phyloP scores from a whole-genome alignment of 2,329 filamentous ascomycete genomes.

The Fusarium dlaminii region DNA sequence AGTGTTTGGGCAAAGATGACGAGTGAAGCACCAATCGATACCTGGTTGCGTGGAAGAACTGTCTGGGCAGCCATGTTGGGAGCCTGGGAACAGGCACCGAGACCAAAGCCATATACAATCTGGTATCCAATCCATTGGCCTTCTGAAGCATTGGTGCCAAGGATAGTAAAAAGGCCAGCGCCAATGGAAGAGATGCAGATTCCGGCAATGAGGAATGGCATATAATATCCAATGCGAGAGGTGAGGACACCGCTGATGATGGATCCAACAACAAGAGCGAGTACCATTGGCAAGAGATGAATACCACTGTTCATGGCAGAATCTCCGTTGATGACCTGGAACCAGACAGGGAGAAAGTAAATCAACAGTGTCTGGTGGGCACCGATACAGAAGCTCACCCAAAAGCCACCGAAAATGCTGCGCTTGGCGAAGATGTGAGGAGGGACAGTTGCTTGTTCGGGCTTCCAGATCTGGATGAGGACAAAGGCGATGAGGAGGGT shows the following conservation, averaged over 20 bases:
- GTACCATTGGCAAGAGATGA: conserved; percentile 42
- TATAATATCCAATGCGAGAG: conserved; percentile 53
- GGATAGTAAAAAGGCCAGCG: conserved; percentile 54
- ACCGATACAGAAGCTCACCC: conserved; percentile 39
- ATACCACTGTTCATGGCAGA: conserved; percentile 45
- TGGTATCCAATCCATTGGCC: conserved; percentile 46
- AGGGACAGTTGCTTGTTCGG: conserved; percentile 52
- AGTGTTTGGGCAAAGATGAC: conserved; percentile 58
- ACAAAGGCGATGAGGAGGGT: conserved; percentile 55
- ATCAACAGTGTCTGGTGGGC: conserved; percentile 40
- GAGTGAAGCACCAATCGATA: conserved; percentile 58
- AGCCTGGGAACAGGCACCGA: conserved; percentile 57
- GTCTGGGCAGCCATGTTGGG: conserved; percentile 58
- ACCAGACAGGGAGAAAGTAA: conserved; percentile 62
- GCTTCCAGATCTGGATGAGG: conserved; percentile 47
- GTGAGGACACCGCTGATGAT: conserved; percentile 43
- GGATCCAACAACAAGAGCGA: conserved; percentile 43
- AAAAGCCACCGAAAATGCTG: conserved; percentile 50
- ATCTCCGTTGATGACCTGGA: conserved; percentile 55
- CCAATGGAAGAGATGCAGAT: conserved; percentile 48
- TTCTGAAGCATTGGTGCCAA: conserved; percentile 31
- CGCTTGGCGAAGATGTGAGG: conserved; percentile 54
- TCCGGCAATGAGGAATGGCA: conserved; percentile 50
- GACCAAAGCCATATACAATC: conserved; percentile 54
- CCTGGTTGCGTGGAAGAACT: conserved; percentile 53